Evolutionary conservation across 2,329 filamentous ascomycete genomes (phyloP).

Genomic region (Blastomyces emzantsi): DNA sequence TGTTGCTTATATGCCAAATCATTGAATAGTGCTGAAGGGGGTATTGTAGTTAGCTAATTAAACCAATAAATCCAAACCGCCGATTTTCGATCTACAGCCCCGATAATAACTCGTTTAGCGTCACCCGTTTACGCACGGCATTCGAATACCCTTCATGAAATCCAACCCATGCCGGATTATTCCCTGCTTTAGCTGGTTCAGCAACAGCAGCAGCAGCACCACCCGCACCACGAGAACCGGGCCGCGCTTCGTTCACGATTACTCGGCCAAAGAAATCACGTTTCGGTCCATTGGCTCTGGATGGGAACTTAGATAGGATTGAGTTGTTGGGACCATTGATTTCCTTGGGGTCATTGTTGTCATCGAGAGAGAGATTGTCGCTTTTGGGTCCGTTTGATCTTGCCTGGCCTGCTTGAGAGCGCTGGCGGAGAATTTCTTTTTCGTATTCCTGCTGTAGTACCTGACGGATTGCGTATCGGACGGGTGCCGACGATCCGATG

Average conservation of each 20-base stretch:
- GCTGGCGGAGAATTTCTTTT: conserved; percentile 59
- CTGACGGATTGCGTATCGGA: conserved; percentile 86
- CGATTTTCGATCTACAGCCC: conserved; percentile 23
- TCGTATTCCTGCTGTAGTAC: conserved; percentile 85
- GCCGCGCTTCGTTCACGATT: conserved; percentile 42
- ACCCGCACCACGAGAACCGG: conserved; percentile 8
- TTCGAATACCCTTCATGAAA: conserved; percentile 89
- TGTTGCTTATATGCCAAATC: not conserved
- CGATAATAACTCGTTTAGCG: conserved; percentile 64
- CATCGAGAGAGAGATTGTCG: conserved; percentile 26
- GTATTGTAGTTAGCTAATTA: not conserved
- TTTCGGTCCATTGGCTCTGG: conserved; percentile 43
- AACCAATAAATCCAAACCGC: not conserved
- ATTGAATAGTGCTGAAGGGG: not conserved
- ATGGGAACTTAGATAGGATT: conserved; percentile 21
- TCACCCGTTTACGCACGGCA: conserved; percentile 81
- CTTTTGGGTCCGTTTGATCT: conserved; percentile 37
- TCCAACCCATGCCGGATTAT: conserved; percentile 62
- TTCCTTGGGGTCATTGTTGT: conserved; percentile 15
- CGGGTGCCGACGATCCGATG: conserved; percentile 55
- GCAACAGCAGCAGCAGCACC: not conserved
- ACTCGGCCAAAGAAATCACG: conserved; percentile 80
- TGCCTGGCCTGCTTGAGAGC: conserved; percentile 57
- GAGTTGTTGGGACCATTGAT: conserved; percentile 25
- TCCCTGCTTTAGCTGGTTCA: not conserved